Percentiles rank a stretch among this genome's conserved stretches.
Conservation (phyloP, 106 monocot species). For the Dendrobium officinale region DNA sequence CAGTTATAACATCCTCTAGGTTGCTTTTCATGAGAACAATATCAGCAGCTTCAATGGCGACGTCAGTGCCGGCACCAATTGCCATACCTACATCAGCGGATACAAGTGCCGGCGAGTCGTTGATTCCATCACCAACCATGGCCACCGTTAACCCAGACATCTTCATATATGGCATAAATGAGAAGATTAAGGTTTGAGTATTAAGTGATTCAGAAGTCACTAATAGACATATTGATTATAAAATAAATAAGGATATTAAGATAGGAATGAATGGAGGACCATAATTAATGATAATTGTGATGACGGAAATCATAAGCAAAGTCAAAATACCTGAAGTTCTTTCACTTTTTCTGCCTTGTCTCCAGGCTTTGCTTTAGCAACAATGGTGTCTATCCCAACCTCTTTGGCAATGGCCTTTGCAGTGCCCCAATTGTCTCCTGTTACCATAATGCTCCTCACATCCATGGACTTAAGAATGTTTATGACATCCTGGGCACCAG, state of each 20-base stretch:
- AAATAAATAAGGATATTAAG: no score
- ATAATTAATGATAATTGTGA: no score
- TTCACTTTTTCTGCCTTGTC: slow-evolving; percentile 78
- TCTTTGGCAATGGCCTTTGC: slow-evolving; percentile 76
- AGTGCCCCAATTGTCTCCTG: slow-evolving; percentile 95
- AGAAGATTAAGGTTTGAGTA: no score
- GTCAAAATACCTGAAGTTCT: slow-evolving; percentile 7
- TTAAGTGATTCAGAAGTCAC: no score
- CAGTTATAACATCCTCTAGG: slow-evolving; percentile 84
- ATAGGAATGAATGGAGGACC: no score
- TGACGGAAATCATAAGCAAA: neutral
- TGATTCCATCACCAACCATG: slow-evolving; percentile 96
- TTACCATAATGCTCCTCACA: slow-evolving; percentile 86
- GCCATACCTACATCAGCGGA: slow-evolving; percentile 89
- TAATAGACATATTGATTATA: no score
- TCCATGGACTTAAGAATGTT: slow-evolving; percentile 80
- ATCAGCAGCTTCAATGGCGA: slow-evolving; percentile 93
- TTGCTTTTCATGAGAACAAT: slow-evolving; percentile 95
- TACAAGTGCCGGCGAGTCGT: slow-evolving; percentile 83
- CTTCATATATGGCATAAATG: slow-evolving; percentile 21
- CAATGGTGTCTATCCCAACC: slow-evolving; percentile 60
- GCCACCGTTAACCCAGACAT: slow-evolving; percentile 75
- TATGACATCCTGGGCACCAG: slow-evolving; percentile 63
- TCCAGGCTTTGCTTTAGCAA: slow-evolving; percentile 80
- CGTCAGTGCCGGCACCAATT: slow-evolving; percentile 53